Evolutionary conservation across 495 filamentous ascomycete species (phyloP).

Genomic region (Trichoderma reesei): DNA sequence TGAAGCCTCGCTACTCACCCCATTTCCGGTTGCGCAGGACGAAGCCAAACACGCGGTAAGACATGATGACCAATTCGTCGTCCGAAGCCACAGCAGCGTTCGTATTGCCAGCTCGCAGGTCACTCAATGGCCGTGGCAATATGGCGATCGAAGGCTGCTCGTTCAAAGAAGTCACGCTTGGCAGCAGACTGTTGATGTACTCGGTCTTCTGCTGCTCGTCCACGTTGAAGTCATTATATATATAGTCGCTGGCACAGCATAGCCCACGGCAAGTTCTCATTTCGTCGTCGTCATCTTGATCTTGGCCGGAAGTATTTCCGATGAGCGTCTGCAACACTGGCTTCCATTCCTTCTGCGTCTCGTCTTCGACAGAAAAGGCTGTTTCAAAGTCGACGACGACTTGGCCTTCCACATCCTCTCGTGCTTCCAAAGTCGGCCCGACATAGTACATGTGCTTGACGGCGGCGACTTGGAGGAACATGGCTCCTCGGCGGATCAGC

Average conservation of each 20-base stretch:
- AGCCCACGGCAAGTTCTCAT: neutral
- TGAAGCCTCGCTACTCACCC: constrained; percentile 16
- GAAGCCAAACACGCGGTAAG: constrained; percentile 30
- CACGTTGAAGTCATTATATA: constrained; percentile 14
- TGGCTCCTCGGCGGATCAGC: constrained; percentile 21
- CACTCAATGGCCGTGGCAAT: constrained; percentile 11
- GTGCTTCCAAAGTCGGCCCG: constrained; percentile 20
- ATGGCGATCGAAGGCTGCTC: constrained; percentile 15
- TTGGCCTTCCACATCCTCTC: constrained; percentile 30
- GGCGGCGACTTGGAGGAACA: constrained; percentile 20
- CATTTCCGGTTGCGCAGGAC: constrained; percentile 31
- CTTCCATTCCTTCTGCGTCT: constrained; percentile 12
- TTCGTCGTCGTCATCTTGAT: neutral
- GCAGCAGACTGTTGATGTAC: constrained; percentile 18
- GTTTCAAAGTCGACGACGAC: constrained; percentile 29
- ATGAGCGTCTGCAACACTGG: constrained; percentile 1
- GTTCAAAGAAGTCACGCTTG: neutral
- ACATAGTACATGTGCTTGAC: constrained; percentile 27
- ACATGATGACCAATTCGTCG: constrained; percentile 24
- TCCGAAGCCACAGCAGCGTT: constrained; percentile 11
- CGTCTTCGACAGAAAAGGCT: constrained; percentile 19
- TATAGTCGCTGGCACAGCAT: neutral
- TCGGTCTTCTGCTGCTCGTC: constrained; percentile 21
- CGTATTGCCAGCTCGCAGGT: neutral
- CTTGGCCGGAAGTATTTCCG: neutral